Percentiles rank a stretch among this genome's conserved stretches.
phyloP scores from a whole-genome alignment of 2,329 filamentous ascomycete species.

The Calonectria montana region DNA sequence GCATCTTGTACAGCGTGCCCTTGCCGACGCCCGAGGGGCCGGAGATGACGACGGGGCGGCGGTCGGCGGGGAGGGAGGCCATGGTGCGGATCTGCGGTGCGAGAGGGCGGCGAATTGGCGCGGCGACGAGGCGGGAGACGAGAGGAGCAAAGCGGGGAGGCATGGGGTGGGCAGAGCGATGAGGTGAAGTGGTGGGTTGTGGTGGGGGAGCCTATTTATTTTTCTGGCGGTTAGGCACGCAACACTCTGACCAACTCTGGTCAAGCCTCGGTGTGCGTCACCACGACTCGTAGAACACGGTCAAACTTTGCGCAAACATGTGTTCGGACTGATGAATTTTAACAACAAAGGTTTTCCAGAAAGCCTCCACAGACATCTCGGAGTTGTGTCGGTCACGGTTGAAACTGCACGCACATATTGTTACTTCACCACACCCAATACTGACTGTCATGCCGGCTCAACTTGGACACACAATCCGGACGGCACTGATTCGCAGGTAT shows the following conservation, averaged over 20 bases:
- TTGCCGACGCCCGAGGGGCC: conserved; percentile 86
- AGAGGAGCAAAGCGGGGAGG: not conserved
- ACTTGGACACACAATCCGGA: not conserved
- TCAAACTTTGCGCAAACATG: too few relatives aligned
- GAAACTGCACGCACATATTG: not conserved
- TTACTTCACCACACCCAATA: not conserved
- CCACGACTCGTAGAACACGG: too few relatives aligned
- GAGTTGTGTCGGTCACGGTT: too few relatives aligned
- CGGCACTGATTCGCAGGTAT: not conserved
- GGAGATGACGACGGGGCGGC: conserved; percentile 79
- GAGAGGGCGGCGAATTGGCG: not conserved
- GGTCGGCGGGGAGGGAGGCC: conserved; percentile 54
- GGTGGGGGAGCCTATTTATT: conserved; percentile 12
- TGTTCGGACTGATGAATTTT: too few relatives aligned
- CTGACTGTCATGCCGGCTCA: too few relatives aligned
- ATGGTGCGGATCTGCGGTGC: conserved; percentile 25
- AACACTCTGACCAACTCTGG: not conserved
- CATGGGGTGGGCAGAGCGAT: conserved; percentile 1
- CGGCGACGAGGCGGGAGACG: conserved; percentile 1
- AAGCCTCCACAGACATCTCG: too few relatives aligned
- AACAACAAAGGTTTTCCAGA: too few relatives aligned
- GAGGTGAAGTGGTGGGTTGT: not conserved
- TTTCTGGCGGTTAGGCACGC: not conserved
- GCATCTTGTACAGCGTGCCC: conserved; percentile 79
- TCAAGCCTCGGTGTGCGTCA: not conserved